These are phyloP conservation scores for Echites panduratus DNA, from an alignment of 257 asterid species.

Conservation along the genomic window DNA sequence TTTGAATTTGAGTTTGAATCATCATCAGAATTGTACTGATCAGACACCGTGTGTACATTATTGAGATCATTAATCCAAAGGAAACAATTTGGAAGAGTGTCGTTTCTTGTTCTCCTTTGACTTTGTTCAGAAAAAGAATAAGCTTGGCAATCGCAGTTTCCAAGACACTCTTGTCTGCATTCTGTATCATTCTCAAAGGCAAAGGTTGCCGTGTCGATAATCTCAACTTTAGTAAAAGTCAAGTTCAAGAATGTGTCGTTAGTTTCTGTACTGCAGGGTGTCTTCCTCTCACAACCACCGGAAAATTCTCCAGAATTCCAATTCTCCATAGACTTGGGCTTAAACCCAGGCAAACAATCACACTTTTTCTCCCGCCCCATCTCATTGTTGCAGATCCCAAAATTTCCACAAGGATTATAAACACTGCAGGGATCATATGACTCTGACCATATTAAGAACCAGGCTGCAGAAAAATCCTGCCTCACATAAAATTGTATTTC, in stretches of 20 bases:
- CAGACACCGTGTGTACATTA: neutral
- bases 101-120: neutral
- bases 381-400: neutral
- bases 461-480: neutral
- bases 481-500: conserved; percentile 1
- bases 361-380: conserved; percentile 3
- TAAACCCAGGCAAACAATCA: neutral
- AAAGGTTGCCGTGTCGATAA: fast-evolving
- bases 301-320: neutral
- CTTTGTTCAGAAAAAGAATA: neutral
- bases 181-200: neutral
- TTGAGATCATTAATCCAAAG: neutral
- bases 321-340: neutral
- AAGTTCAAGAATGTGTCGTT: neutral
- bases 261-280: conserved; percentile 1
- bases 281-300: neutral
- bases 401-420: neutral
- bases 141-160: neutral
- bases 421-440: neutral
- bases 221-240: neutral
- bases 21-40: too few species aligned
- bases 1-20: too few species aligned
- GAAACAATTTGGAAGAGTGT: too few species aligned
- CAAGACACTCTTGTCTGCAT: neutral
- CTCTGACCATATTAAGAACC: neutral